These are phyloP conservation scores for Nidularia sp. DNA, from an alignment of 768 basidiomycete species.

Conservation along the genomic window DNA sequence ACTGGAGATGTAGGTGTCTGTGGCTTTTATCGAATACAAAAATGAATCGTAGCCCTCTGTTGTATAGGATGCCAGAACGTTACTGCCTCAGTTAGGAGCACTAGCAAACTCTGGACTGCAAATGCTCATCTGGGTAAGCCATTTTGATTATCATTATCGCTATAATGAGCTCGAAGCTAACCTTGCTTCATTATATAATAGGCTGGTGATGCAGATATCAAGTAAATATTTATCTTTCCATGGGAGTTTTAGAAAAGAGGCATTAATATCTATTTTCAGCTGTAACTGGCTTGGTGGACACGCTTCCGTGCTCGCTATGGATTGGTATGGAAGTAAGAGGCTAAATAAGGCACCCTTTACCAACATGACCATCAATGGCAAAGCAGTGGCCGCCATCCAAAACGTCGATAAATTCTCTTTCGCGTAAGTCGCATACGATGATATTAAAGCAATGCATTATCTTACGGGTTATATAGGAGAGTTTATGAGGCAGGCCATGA, in stretches of 20 bases:
- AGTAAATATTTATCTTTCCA: constrained; percentile 22
- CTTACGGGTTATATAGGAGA: constrained; percentile 26
- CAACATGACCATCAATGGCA: constrained; percentile 55
- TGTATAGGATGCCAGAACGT: constrained; percentile 47
- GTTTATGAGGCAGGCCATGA: constrained; percentile 59
- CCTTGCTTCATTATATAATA: constrained; percentile 5
- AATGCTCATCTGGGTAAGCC: constrained; percentile 41
- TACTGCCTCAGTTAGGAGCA: constrained; percentile 43
- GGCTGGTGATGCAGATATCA: constrained; percentile 49
- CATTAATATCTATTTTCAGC: constrained; percentile 13
- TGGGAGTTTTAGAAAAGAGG: too few species aligned
- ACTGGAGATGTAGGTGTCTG: constrained; percentile 51
- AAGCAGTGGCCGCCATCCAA: constrained; percentile 52
- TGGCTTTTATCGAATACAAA: neutral
- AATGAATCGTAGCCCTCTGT: neutral
- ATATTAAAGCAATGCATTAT: neutral
- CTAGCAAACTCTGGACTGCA: constrained; percentile 40
- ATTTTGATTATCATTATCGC: neutral
- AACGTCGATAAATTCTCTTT: constrained; percentile 67
- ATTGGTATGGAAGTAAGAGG: constrained; percentile 38
- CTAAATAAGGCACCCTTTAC: constrained; percentile 32
- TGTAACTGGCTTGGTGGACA: constrained; percentile 47
- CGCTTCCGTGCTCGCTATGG: constrained; percentile 37
- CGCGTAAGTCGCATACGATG: constrained; percentile 39
- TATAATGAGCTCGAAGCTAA: neutral